Percentiles rank a stretch among this genome's conserved stretches.
Conservation (phyloP, 1,284 basidiomycete genomes). For the Ceratobasidium sp. region DNA sequence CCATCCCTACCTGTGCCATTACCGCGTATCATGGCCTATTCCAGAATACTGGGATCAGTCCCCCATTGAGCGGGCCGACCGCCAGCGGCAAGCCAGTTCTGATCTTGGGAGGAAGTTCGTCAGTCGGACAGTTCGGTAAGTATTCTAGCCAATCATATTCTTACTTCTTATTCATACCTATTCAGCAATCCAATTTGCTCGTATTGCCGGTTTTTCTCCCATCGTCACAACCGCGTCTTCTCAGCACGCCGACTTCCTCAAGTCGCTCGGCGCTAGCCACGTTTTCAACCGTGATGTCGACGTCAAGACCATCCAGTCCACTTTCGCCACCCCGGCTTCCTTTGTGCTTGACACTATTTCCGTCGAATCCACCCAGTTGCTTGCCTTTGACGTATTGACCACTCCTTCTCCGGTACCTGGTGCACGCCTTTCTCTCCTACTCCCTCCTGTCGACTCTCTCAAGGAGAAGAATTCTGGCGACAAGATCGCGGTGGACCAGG, state of each 20-base stretch:
- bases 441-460: background rate
- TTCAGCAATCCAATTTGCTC: conserved; percentile 44
- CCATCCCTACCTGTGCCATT: conserved; percentile 7
- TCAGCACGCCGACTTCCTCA: conserved; percentile 55
- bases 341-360: conserved; percentile 19
- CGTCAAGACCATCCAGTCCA: conserved; percentile 17
- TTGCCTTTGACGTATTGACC: conserved; percentile 12
- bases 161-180: background rate
- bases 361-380: background rate
- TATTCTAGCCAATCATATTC: background rate
- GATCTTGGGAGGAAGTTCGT: conserved; percentile 41
- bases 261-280: conserved; percentile 60
- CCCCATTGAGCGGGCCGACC: conserved; percentile 19
- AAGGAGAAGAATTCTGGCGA: background rate
- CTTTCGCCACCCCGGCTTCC: background rate
- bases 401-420: background rate
- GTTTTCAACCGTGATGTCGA: conserved; percentile 56
- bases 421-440: conserved; percentile 2
- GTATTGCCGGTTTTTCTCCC: conserved; percentile 48
- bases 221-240: conserved; percentile 53
- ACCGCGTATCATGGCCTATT: conserved; percentile 30
- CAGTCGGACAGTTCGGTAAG: conserved; percentile 26
- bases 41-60: conserved; percentile 27
- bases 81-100: conserved; percentile 24
- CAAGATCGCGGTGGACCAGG: background rate